phyloP scores from a whole-genome alignment of 345 rosid genomes.

The Eucalyptus cloeziana region DNA sequence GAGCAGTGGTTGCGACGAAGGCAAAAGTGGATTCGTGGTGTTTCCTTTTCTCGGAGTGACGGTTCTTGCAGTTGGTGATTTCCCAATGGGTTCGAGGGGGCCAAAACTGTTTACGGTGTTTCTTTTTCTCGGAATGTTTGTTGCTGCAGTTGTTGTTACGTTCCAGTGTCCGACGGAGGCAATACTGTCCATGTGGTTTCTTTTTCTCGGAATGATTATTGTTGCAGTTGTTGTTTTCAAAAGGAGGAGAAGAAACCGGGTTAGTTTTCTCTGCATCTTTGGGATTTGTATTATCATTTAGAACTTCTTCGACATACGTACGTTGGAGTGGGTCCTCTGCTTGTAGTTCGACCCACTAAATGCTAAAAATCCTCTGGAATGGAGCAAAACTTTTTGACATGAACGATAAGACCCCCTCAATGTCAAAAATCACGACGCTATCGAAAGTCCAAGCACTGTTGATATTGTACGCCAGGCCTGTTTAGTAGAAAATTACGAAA shows the following conservation, averaged over 20 bases:
- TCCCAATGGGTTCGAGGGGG: too few relatives aligned
- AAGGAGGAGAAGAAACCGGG: neutral
- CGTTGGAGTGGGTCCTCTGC: neutral
- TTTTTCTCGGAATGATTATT: too few relatives aligned
- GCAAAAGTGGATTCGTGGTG: too few relatives aligned
- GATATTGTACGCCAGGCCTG: too few relatives aligned
- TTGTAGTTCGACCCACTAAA: neutral
- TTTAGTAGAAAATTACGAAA: too few relatives aligned
- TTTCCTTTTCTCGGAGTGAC: too few relatives aligned
- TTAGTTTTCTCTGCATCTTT: neutral
- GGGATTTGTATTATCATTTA: neutral
- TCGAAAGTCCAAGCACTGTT: neutral
- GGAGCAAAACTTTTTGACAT: neutral
- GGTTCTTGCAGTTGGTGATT: too few relatives aligned
- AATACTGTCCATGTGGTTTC: too few relatives aligned
- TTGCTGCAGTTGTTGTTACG: too few relatives aligned
- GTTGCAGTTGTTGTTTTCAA: neutral
- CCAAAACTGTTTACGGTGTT: rapidly evolving
- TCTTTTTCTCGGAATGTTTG: rapidly evolving
- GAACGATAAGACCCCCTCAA: neutral
- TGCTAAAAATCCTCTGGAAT: neutral
- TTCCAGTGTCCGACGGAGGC: too few relatives aligned
- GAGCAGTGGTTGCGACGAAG: too few relatives aligned
- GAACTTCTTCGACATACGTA: neutral
- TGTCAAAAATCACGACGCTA: neutral